phyloP scores from a whole-genome alignment of 2,329 filamentous ascomycete genomes.

The Pseudocercospora fuligena region DNA sequence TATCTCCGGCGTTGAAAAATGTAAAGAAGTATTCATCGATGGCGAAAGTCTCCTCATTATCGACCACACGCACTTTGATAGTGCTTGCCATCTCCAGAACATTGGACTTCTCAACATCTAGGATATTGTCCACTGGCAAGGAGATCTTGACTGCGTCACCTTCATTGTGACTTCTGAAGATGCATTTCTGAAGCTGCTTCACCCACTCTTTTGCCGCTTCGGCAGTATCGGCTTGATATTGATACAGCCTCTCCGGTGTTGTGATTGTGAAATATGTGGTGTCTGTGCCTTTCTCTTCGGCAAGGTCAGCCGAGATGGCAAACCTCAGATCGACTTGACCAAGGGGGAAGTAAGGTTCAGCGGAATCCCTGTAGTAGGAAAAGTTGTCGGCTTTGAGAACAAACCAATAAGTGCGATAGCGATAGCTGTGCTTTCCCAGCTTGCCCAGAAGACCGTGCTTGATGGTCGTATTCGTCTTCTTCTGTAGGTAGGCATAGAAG shows the following conservation, averaged over 20 bases:
- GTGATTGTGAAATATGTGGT: constrained; percentile 68
- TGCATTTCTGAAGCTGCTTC: constrained; percentile 88
- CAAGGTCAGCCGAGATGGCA: constrained; percentile 81
- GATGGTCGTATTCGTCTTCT: constrained; percentile 76
- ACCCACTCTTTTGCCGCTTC: constrained; percentile 96
- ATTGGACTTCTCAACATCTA: constrained; percentile 89
- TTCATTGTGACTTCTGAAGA: constrained; percentile 94
- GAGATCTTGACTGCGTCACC: constrained; percentile 97
- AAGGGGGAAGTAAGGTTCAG: constrained; percentile 87
- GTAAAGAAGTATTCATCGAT: constrained; percentile 99
- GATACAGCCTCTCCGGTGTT: constrained; percentile 80
- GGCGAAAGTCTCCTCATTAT: constrained; percentile 91
- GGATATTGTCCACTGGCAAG: constrained; percentile 82
- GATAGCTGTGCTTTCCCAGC: constrained; percentile 83
- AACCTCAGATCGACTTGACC: constrained; percentile 92
- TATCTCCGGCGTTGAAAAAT: constrained; percentile 84
- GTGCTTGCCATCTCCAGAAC: constrained; percentile 93
- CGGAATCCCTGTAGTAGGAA: constrained; percentile 82
- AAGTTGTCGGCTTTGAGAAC: constrained; percentile 88
- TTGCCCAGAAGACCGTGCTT: constrained; percentile 92
- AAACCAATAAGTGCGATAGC: constrained; percentile 92
- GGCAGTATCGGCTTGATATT: constrained; percentile 86
- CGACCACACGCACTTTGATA: constrained; percentile 88
- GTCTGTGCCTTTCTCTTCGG: constrained; percentile 52
- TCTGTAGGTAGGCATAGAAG: constrained; percentile 96